Base-by-base conservation (phyloP, 495 filamentous ascomycete genomes). In the Penicillium pulvis region DNA sequence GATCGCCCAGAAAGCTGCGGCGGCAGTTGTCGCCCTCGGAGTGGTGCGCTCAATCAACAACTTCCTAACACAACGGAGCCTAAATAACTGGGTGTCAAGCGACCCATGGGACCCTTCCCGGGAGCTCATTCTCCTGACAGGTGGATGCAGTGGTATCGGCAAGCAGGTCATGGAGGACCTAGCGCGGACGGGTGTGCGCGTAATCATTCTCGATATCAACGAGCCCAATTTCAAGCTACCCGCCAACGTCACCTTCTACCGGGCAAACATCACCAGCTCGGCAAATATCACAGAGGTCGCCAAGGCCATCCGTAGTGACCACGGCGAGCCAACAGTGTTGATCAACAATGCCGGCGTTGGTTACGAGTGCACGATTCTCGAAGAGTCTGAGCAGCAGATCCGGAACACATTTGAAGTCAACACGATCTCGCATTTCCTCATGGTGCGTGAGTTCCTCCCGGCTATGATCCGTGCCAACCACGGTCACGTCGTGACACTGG, bases 271-370 rank as follows among this genome's bases (percentile, higher is more conserved):
- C 64, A 83, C 82, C 30, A 77, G 74, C 23, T 74, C 75, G 0
- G 65, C 66, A 20, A 73, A 64, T 49, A 75, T 87, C 47, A 67
- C 70, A 17, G 51, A 71, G 20, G 70, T 77, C 4, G 83, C 75
- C 6, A 69, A 72, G 39, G 64, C 70, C 2, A 78, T 87, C 56
- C 78, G 79, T 44, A 63, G 61, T 6, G 66, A 75, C 4, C 72
- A 79, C 33, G 77, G 84, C 56, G 68, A 79, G 42, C 78, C 83
- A 11, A 79, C 78, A 0, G 79, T 88, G 12, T 70, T 87, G 44
- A 68, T 87, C 62, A 87, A 87, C 75, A 88, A 88, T 55, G 85
- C 85, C 12, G 83, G 83, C 33, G 74, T 87, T 28, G 77, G 72
- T 31, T 67, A 72, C 33, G 71, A 76, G 16, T 69, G 71, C 16